These are phyloP conservation scores for Seiridium unicorne DNA, from an alignment of 2,329 filamentous ascomycete genomes.

Conservation along the genomic window DNA sequence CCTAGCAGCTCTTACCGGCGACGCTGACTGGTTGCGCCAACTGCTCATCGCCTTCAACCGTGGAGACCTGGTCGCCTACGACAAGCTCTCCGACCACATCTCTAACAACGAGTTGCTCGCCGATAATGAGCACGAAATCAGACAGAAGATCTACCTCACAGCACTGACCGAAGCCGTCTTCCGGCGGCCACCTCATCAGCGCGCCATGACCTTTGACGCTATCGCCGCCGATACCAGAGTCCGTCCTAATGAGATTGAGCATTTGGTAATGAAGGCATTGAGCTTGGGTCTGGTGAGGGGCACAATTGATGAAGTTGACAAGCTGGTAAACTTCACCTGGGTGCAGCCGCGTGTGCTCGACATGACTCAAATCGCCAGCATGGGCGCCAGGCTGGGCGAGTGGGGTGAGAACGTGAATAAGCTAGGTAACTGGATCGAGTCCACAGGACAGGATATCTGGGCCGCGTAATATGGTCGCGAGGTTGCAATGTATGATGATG, in stretches of 20 bases:
- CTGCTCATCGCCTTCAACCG: constrained; percentile 98
- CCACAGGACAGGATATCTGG: constrained; percentile 92
- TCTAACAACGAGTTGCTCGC: constrained; percentile 75
- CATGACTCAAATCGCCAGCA: constrained; percentile 89
- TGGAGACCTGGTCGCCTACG: constrained; percentile 85
- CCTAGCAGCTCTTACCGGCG: constrained; percentile 77
- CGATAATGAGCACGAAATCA: constrained; percentile 78
- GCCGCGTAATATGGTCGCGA: constrained; percentile 60
- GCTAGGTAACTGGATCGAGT: constrained; percentile 95
- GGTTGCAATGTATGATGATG: not conserved
- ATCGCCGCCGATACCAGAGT: constrained; percentile 94
- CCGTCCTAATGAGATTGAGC: constrained; percentile 87
- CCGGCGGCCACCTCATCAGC: constrained; percentile 90
- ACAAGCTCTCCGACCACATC: constrained; percentile 78
- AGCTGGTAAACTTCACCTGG: constrained; percentile 95
- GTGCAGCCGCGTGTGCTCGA: constrained; percentile 98
- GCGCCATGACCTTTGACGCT: constrained; percentile 86
- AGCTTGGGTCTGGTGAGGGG: constrained; percentile 87
- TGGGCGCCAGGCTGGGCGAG: constrained; percentile 83
- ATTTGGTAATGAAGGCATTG: constrained; percentile 98
- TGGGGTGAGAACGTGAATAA: constrained; percentile 97
- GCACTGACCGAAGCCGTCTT: constrained; percentile 96
- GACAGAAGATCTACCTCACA: constrained; percentile 97
- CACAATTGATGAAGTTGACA: constrained; percentile 93
- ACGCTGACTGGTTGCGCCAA: constrained; percentile 85